These are phyloP conservation scores for Colletotrichum tropicicola DNA, from an alignment of 2,329 filamentous ascomycete genomes.

Conservation along the genomic window DNA sequence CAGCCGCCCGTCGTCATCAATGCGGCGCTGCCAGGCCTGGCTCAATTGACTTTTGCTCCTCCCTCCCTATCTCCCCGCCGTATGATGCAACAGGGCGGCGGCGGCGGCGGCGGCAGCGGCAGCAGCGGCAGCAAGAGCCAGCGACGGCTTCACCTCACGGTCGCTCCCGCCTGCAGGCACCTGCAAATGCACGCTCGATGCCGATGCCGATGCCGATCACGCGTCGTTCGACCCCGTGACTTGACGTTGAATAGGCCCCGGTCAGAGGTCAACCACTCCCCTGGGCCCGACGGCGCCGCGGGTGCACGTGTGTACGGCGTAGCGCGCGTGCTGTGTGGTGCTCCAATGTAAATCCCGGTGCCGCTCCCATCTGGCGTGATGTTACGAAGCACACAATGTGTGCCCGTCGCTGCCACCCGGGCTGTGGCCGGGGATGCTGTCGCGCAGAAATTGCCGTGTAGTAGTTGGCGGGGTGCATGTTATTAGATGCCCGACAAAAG, in stretches of 20 bases:
- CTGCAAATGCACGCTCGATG: too few species aligned
- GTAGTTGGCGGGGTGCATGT: conserved; percentile 24
- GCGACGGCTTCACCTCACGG: too few species aligned
- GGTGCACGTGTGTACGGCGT: not conserved
- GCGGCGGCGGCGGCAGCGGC: too few species aligned
- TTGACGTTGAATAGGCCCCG: not conserved
- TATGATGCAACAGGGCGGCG: too few species aligned
- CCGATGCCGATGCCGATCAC: too few species aligned
- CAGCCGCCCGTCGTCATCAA: too few species aligned
- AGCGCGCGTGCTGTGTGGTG: not conserved
- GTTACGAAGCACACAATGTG: not conserved
- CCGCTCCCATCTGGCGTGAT: not conserved
- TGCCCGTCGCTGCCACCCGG: not conserved
- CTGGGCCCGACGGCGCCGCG: conserved; percentile 17
- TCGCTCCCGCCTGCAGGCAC: too few species aligned
- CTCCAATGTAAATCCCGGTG: conserved; percentile 10
- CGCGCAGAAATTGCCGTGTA: conserved; percentile 24
- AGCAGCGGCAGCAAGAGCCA: too few species aligned
- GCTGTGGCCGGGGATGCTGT: not conserved
- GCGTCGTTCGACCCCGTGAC: too few species aligned
- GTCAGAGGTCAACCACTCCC: conserved; percentile 15
- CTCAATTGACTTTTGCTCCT: too few species aligned
- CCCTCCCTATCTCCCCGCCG: too few species aligned
- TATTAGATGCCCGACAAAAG: conserved; percentile 26
- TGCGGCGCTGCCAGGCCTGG: too few species aligned